These are phyloP conservation scores for Sarocladium kiliense DNA, from an alignment of 2,329 filamentous ascomycete species.

Conservation along the genomic window DNA sequence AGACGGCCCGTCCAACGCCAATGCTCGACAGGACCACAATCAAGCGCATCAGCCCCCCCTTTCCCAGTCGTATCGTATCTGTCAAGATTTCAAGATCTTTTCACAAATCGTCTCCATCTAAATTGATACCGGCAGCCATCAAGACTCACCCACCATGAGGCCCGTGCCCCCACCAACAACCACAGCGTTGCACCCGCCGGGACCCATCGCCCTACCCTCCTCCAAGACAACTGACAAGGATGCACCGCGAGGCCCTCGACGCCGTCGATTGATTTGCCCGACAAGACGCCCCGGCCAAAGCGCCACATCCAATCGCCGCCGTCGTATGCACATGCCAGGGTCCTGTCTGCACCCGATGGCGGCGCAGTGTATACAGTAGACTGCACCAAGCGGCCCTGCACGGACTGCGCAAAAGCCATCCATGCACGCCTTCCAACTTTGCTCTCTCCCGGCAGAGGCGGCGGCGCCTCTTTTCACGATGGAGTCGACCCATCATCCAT, in stretches of 20 bases:
- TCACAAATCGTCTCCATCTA: background rate
- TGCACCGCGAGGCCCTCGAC: background rate
- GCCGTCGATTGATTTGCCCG: constrained; percentile 8
- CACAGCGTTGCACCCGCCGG: constrained; percentile 5
- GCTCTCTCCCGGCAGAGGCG: background rate
- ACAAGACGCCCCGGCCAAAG: background rate
- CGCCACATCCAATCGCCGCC: constrained; percentile 6
- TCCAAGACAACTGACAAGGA: constrained; percentile 3
- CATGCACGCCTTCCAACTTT: background rate
- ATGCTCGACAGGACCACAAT: constrained; percentile 3
- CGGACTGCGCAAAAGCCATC: background rate
- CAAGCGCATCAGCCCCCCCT: background rate
- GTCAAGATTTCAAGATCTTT: constrained; percentile 4
- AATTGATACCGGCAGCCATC: background rate
- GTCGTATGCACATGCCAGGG: background rate
- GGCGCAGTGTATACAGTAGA: constrained; percentile 9
- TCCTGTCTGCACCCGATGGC: constrained; percentile 8
- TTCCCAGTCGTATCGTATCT: background rate
- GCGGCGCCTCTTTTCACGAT: constrained; percentile 7
- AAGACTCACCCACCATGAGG: background rate
- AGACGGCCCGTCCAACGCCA: constrained; percentile 8
- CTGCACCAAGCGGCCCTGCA: constrained; percentile 3
- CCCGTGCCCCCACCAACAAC: background rate
- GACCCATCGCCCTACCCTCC: background rate
- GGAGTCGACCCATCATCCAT: constrained; percentile 3